phyloP scores from a whole-genome alignment of 2,329 filamentous ascomycete species.

The Hypoxylon sp. region DNA sequence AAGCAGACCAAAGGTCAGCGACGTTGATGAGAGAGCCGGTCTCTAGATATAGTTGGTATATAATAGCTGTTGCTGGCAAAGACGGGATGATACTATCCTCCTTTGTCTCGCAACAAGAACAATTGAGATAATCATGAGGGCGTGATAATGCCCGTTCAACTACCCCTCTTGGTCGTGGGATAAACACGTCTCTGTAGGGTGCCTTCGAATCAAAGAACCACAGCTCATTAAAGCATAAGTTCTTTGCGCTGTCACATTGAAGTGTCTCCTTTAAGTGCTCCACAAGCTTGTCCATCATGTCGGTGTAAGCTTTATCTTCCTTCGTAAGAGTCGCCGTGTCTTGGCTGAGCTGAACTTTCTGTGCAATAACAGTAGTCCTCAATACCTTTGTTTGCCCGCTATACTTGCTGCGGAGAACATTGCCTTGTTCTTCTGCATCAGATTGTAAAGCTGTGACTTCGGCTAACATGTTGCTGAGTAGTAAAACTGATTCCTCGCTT shows the following conservation, averaged over 20 bases:
- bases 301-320: conserved; percentile 79
- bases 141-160: conserved; percentile 79
- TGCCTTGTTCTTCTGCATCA: conserved; percentile 62
- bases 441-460: conserved; percentile 64
- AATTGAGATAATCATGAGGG: conserved; percentile 84
- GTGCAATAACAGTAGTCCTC: conserved; percentile 83
- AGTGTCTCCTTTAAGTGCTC: conserved; percentile 61
- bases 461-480: conserved; percentile 61
- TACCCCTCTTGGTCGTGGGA: conserved; percentile 78
- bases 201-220: conserved; percentile 81
- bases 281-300: conserved; percentile 71
- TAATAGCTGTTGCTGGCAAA: conserved; percentile 78
- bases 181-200: conserved; percentile 81
- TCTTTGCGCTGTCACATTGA: conserved; percentile 58
- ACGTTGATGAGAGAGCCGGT: conserved; percentile 83
- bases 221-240: conserved; percentile 76
- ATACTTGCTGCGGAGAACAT: conserved; percentile 79
- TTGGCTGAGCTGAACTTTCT: conserved; percentile 84
- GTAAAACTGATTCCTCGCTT: conserved; percentile 52
- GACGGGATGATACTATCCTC: conserved; percentile 69
- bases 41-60: conserved; percentile 86
- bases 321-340: conserved; percentile 79
- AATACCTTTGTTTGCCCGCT: conserved; percentile 78
- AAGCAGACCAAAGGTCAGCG: conserved; percentile 84
- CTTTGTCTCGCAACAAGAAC: conserved; percentile 73